Percentiles rank a stretch among this genome's conserved stretches.
These are phyloP conservation scores for Acer negundo DNA, from an alignment of 345 rosid genomes.

Conservation along the genomic window DNA sequence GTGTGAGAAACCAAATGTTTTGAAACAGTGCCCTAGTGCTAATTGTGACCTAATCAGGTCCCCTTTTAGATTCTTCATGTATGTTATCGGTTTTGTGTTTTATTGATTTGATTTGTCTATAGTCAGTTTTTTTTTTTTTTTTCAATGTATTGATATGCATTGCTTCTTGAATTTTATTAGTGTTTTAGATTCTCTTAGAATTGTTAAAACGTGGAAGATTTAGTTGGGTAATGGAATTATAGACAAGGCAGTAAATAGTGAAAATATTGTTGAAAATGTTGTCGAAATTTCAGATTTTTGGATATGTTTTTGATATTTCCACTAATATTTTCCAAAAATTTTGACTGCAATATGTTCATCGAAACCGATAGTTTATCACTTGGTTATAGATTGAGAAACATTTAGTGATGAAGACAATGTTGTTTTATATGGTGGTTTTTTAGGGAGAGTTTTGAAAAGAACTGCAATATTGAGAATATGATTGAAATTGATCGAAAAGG, in stretches of 20 bases:
- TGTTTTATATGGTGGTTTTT: conserved; percentile 1
- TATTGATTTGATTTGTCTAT: background rate
- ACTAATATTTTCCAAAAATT: too few relatives aligned
- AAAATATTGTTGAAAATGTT: background rate
- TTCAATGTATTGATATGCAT: background rate
- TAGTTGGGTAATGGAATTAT: background rate
- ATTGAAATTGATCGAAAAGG: conserved; percentile 53
- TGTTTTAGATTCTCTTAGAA: background rate
- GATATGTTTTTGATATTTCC: too few relatives aligned
- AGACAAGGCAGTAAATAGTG: too few relatives aligned
- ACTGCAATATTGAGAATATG: conserved; percentile 18
- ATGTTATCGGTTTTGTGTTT: conserved; percentile 20
- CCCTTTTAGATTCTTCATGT: conserved; percentile 72
- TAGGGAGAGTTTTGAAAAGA: conserved; percentile 55
- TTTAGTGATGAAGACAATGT: conserved; percentile 1
- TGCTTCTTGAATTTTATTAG: background rate
- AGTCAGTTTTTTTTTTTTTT: background rate
- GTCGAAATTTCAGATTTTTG: background rate
- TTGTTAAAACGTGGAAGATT: background rate
- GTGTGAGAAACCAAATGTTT: conserved; percentile 26
- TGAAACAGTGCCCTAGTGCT: conserved; percentile 20
- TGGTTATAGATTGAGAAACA: background rate
- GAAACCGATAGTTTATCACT: too few relatives aligned
- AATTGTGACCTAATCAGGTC: conserved; percentile 64
- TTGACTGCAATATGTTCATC: too few relatives aligned